phyloP scores from a whole-genome alignment of 164 flowering plant genomes.

The Berberis thunbergii region DNA sequence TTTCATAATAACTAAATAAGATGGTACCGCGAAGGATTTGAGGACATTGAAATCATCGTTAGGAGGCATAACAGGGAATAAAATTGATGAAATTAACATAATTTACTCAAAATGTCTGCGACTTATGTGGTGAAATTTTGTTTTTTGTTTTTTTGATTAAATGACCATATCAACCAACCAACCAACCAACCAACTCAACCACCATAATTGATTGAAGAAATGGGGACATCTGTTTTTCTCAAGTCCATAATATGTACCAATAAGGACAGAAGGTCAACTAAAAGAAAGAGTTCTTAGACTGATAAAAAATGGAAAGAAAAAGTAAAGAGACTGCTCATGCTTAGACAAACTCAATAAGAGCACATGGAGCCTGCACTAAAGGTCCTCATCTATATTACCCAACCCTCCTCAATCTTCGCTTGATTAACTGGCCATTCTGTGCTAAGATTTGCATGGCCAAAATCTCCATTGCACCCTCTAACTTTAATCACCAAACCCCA shows the following conservation, averaged over 20 bases:
- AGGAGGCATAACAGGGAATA: no score
- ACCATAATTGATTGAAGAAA: background rate
- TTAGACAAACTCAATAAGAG: conserved; percentile 4
- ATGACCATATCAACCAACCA: no score
- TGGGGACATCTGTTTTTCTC: background rate
- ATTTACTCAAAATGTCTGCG: no score
- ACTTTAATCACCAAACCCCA: no score
- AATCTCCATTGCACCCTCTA: background rate
- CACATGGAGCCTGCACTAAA: conserved; percentile 20
- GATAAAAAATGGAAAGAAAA: background rate
- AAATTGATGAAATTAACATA: no score
- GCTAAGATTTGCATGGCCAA: background rate
- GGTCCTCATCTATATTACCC: conserved; percentile 17
- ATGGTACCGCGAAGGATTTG: no score
- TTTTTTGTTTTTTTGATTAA: no score
- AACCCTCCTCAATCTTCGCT: conserved; percentile 34
- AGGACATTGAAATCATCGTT: no score
- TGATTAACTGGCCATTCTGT: conserved; percentile 12
- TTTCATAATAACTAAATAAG: no score
- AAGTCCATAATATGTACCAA: background rate
- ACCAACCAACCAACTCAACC: no score
- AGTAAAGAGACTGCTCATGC: background rate
- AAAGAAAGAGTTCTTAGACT: background rate
- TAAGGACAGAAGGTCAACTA: background rate
- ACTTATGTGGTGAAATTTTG: no score